Conservation (phyloP, 1,284 basidiomycete genomes). For the Microbotryomycetes sp. region DNA sequence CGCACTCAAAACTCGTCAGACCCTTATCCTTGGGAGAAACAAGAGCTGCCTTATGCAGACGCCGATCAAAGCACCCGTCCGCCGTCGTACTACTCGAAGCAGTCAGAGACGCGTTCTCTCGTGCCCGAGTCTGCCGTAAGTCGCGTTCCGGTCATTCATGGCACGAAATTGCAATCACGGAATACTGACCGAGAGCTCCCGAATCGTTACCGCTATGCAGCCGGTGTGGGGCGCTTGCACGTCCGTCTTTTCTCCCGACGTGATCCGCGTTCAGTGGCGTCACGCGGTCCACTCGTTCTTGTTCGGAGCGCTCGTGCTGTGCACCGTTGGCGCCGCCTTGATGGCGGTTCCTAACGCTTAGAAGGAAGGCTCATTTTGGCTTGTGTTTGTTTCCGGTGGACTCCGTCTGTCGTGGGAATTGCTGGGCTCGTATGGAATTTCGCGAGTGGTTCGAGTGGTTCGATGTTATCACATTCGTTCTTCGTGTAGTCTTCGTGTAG, state of each 20-base stretch:
- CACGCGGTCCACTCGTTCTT: slow-evolving; percentile 15
- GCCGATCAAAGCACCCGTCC: background rate
- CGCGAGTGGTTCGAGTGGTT: no score
- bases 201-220: background rate
- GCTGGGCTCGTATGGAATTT: no score
- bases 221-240: slow-evolving; percentile 24
- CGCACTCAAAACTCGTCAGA: slow-evolving; percentile 15
- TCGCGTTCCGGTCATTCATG: slow-evolving; percentile 9
- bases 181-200: background rate
- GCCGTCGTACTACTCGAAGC: slow-evolving; percentile 3
- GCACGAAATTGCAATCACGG: background rate
- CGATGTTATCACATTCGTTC: no score
- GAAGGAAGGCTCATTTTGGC: no score
- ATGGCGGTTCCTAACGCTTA: slow-evolving; percentile 25
- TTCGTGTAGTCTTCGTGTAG: no score
- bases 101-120: slow-evolving; percentile 13
- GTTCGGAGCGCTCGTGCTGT: slow-evolving; percentile 2
- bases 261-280: slow-evolving; percentile 26
- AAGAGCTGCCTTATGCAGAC: background rate
- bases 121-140: slow-evolving; percentile 11
- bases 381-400: no score
- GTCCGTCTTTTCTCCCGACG: slow-evolving; percentile 22
- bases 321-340: slow-evolving; percentile 16
- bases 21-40: slow-evolving; percentile 30
- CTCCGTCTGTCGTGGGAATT: no score